These are phyloP conservation scores for Royoungia palumana DNA, from an alignment of 768 basidiomycete species.

Conservation along the genomic window DNA sequence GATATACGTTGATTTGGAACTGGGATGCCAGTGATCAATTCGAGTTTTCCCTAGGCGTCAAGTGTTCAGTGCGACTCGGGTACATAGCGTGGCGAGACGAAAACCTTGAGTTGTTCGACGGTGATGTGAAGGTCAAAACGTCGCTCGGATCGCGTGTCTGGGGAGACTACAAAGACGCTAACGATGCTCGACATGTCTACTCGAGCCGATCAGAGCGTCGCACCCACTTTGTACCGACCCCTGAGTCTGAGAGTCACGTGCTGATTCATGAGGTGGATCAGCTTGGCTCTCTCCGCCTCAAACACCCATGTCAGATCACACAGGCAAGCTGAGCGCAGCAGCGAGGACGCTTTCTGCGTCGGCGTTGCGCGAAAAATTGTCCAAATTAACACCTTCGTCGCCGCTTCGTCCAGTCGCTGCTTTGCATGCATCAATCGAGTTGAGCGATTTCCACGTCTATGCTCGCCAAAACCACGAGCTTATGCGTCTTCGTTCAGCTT, in stretches of 20 bases:
- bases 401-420: constrained; percentile 61
- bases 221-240: no score
- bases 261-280: no score
- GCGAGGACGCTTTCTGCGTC: constrained; percentile 57
- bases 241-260: no score
- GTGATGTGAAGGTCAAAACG: constrained; percentile 74
- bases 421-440: constrained; percentile 75
- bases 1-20: constrained; percentile 65
- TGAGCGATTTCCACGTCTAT: constrained; percentile 26
- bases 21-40: constrained; percentile 89
- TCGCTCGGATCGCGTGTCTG: constrained; percentile 88
- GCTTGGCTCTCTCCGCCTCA: neutral
- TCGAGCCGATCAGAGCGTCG: no score
- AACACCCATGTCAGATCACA: constrained; percentile 30
- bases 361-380: constrained; percentile 58
- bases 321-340: constrained; percentile 32
- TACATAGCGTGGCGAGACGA: constrained; percentile 5
- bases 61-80: neutral
- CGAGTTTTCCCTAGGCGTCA: constrained; percentile 63
- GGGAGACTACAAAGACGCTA: constrained; percentile 77
- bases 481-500: constrained; percentile 46
- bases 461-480: neutral
- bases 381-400: constrained; percentile 51
- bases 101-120: constrained; percentile 79
- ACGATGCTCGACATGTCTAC: constrained; percentile 47